Percentiles rank a stretch among this genome's conserved stretches.
These are phyloP conservation scores for Coemansia sp. DNA, from an alignment of 192 early-diverging fungal species.

Conservation along the genomic window DNA sequence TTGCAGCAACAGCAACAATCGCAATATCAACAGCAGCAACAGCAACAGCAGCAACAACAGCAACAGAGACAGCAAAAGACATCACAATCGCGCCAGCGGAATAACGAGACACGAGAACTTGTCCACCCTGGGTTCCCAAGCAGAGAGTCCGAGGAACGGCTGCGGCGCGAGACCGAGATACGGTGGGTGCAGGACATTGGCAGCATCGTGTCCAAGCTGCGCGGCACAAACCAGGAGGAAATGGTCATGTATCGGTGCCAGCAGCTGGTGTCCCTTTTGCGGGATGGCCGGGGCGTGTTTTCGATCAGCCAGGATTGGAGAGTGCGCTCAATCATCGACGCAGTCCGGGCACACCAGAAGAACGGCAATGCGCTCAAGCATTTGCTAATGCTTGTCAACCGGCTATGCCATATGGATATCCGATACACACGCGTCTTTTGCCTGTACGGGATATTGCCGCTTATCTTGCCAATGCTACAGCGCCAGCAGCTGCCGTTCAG, in stretches of 20 bases:
- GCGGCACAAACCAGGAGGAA: constrained; percentile 35
- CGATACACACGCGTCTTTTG: constrained; percentile 43
- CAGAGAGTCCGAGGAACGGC: constrained; percentile 42
- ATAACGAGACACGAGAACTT: constrained; percentile 23
- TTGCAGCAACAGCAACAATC: constrained; percentile 6
- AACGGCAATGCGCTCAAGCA: constrained; percentile 30
- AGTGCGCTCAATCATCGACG: constrained; percentile 45
- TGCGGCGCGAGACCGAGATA: constrained; percentile 53
- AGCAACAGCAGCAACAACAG: constrained; percentile 13
- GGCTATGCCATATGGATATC: constrained; percentile 45
- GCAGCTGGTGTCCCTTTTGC: constrained; percentile 40
- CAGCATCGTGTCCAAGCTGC: constrained; percentile 33
- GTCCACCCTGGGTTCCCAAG: constrained; percentile 39
- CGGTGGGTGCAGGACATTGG: constrained; percentile 52
- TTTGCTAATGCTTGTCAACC: constrained; percentile 43
- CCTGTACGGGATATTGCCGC: constrained; percentile 46
- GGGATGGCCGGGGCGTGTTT: constrained; percentile 51
- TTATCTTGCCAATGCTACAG: constrained; percentile 28
- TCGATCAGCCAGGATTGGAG: constrained; percentile 50
- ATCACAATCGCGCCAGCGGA: constrained; percentile 7
- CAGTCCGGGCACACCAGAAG: constrained; percentile 32
- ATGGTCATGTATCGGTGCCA: constrained; percentile 37
- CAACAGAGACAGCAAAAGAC: constrained; percentile 15
- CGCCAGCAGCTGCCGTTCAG: constrained; percentile 6
- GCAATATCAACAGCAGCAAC: constrained; percentile 11